phyloP scores from a whole-genome alignment of 768 basidiomycete species.

The Lactarius sp. region DNA sequence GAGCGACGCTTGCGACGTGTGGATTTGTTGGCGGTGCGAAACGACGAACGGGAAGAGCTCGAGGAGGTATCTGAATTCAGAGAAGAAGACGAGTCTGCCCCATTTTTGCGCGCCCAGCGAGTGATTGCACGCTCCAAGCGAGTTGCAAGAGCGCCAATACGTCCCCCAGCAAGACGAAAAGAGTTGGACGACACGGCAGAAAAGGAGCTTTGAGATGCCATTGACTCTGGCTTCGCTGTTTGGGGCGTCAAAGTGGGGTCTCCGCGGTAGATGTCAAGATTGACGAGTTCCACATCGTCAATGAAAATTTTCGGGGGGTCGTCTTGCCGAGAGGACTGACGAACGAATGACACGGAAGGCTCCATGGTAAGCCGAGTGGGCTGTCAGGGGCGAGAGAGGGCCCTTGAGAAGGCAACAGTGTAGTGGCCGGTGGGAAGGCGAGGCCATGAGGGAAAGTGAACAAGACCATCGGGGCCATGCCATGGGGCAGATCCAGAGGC shows the following conservation, averaged over 20 bases:
- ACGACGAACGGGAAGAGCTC: constrained; percentile 38
- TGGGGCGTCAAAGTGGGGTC: constrained; percentile 36
- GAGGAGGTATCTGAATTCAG: constrained; percentile 38
- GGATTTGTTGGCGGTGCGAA: constrained; percentile 37
- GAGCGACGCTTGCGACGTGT: constrained; percentile 43
- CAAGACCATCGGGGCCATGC: not conserved
- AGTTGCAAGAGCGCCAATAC: constrained; percentile 40
- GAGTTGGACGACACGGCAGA: constrained; percentile 38
- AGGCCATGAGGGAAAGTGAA: constrained; percentile 11
- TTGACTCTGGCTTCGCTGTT: constrained; percentile 30
- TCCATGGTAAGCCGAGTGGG: constrained; percentile 10
- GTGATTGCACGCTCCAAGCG: constrained; percentile 67
- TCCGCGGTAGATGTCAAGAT: constrained; percentile 60
- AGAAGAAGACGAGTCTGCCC: constrained; percentile 37
- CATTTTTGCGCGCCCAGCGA: constrained; percentile 60
- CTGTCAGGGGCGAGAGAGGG: not conserved
- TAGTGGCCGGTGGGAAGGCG: not conserved
- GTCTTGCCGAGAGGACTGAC: constrained; percentile 5
- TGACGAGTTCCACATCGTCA: constrained; percentile 25
- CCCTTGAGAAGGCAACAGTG: not conserved
- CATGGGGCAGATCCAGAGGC: not conserved
- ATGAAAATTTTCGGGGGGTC: constrained; percentile 3
- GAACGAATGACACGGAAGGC: constrained; percentile 11
- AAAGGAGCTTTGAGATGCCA: constrained; percentile 31
- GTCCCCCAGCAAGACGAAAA: constrained; percentile 31